These are phyloP conservation scores for Citrus mangshanensis DNA, from an alignment of 345 rosid species.

Conservation along the genomic window DNA sequence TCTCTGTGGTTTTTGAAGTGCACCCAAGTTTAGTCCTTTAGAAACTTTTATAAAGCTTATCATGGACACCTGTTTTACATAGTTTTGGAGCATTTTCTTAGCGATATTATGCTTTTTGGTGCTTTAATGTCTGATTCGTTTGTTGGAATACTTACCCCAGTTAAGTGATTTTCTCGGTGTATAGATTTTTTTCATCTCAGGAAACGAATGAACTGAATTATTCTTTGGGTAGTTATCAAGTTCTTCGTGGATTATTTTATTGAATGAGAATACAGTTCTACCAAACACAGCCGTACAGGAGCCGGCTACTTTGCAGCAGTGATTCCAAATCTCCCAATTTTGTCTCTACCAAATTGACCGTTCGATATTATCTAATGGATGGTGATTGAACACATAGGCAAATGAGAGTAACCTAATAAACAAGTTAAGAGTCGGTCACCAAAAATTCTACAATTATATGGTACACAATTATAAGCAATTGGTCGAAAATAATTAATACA, in stretches of 20 bases:
- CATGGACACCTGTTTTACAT: not conserved
- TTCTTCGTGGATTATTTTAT: not conserved
- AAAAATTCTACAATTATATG: too few species aligned
- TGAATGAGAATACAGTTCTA: not conserved
- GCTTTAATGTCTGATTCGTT: not conserved
- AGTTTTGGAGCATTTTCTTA: not conserved
- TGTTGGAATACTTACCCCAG: not conserved
- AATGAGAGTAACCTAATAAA: too few species aligned
- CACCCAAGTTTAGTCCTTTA: conserved; percentile 8
- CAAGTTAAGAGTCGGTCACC: too few species aligned
- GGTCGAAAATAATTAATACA: too few species aligned
- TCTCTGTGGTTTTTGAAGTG: conserved; percentile 9
- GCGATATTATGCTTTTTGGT: not conserved
- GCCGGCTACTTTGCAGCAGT: too few species aligned
- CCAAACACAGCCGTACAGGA: too few species aligned
- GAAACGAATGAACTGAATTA: not conserved
- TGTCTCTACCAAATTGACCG: too few species aligned
- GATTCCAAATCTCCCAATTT: too few species aligned
- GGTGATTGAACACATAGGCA: too few species aligned
- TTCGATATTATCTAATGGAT: too few species aligned
- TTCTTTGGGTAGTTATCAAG: not conserved
- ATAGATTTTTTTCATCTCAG: not conserved
- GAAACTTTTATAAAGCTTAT: not conserved
- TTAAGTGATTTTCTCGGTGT: not conserved
- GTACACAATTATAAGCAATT: too few species aligned